Evolutionary conservation across 129 eudicot species (phyloP).

Genomic region (Escallonia rubra): DNA sequence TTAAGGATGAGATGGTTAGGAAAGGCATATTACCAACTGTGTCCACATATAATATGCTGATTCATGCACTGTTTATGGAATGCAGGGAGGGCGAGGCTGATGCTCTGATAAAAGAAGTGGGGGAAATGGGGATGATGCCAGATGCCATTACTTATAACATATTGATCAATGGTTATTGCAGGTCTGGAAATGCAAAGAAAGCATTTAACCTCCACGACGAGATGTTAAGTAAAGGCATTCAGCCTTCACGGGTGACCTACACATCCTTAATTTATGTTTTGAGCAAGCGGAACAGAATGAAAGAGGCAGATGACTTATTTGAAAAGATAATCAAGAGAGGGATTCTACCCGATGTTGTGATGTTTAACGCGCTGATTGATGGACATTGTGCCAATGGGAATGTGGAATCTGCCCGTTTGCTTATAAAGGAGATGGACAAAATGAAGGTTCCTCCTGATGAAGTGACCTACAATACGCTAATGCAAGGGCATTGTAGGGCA

Average conservation of each 20-base stretch:
- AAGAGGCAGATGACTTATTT: slow-evolving; percentile 55
- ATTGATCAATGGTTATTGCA: slow-evolving; percentile 64
- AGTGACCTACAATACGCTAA: slow-evolving; percentile 68
- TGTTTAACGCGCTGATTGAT: slow-evolving; percentile 62
- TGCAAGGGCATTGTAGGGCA: slow-evolving; percentile 63
- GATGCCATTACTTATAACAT: slow-evolving; percentile 71
- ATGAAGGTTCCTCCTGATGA: slow-evolving; percentile 55
- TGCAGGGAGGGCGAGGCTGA: slow-evolving; percentile 43
- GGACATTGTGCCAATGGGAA: slow-evolving; percentile 63
- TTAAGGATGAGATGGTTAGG: slow-evolving; percentile 53
- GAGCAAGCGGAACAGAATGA: slow-evolving; percentile 50
- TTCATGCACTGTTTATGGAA: slow-evolving; percentile 52
- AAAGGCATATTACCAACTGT: slow-evolving; percentile 44
- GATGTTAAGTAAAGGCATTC: slow-evolving; percentile 49
- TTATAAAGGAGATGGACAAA: slow-evolving; percentile 49
- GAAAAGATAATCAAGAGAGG: slow-evolving; percentile 39
- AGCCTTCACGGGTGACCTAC: slow-evolving; percentile 58
- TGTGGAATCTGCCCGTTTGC: slow-evolving; percentile 32
- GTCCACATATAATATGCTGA: slow-evolving; percentile 57
- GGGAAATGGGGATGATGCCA: slow-evolving; percentile 33
- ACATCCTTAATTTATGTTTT: slow-evolving; percentile 63
- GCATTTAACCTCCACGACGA: slow-evolving; percentile 61
- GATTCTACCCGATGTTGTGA: slow-evolving; percentile 49
- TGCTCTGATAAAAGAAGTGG: slow-evolving; percentile 56
- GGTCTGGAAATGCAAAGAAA: slow-evolving; percentile 43